Evolutionary conservation across 2,329 filamentous ascomycete genomes (phyloP), one percentile per base, ranked within the genome.

Genomic region (Pseudopyricularia cyperi): DNA sequence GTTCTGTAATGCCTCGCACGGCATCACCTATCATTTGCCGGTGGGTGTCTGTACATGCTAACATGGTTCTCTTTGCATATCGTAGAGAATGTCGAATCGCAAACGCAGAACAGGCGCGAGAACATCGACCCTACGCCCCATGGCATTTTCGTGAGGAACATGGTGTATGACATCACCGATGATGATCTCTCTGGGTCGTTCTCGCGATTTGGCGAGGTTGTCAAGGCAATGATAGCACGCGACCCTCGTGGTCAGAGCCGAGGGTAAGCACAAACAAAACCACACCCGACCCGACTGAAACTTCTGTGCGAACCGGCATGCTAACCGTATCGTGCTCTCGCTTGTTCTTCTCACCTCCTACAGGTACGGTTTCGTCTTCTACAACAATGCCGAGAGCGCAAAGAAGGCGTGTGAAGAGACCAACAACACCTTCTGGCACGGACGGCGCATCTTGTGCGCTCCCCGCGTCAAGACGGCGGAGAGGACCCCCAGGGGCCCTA

Each of bases 351-450:
- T 30, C 9, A 30, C 28, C 5, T 9, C 28, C 4, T 30, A 14
- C 33, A 66, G 65, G n/a, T 68, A 57, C 51, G 65, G 59, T 24
- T 68, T 68, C 53, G 61, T 67, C 47, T 61, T 54, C 50, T 66
- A 63, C 50, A 55, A 56, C 26, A 48, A 42, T 3, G 47, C 51
- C 3, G 61, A 62, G 2, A 55, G 54, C 9, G 52, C 58, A 53
- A 28, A 59, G 8, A 55, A 57, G 49, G 66, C 66, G 15, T 53
- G 61, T 11, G 50, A 50, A 15, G 58, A 58, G 47, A 60, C 65
- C 53, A 58, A 68, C 59, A 61, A 62, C 28, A 62, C 63, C 4
- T 68, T 68, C 59, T 68, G 65, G 65, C 65, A 68, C 57, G 66
- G 66, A 30, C 64, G 66, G 26, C 66, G 65, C 51, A 55, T 68